Percentiles rank a stretch among this genome's conserved stretches.
Evolutionary conservation across 2,329 filamentous ascomycete genomes (phyloP).

Genomic region (Pseudocercospora eumusae): DNA sequence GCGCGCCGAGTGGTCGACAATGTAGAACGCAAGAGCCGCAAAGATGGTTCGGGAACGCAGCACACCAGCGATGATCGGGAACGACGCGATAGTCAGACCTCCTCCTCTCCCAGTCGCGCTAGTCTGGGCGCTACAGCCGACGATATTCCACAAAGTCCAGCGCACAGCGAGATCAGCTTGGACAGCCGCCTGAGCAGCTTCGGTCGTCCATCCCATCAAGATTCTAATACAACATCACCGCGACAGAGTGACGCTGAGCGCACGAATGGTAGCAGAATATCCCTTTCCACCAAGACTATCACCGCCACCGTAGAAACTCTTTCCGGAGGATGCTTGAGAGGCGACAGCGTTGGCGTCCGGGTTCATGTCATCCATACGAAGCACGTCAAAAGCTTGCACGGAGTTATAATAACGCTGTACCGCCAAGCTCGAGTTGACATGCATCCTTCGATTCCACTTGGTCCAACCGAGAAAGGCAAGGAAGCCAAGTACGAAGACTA

Average conservation of each 20-base stretch:
- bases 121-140: constrained; percentile 36
- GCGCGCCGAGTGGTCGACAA: constrained; percentile 35
- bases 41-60: constrained; percentile 26
- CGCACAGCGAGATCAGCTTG: constrained; percentile 51
- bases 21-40: constrained; percentile 32
- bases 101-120: constrained; percentile 31
- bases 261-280: constrained; percentile 47
- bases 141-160: constrained; percentile 44
- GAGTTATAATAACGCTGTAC: constrained; percentile 89
- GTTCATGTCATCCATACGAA: constrained; percentile 87
- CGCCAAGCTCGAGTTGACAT: constrained; percentile 89
- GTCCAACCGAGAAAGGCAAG: constrained; percentile 64
- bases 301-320: constrained; percentile 81
- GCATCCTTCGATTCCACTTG: constrained; percentile 63
- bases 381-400: constrained; percentile 83
- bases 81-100: constrained; percentile 32
- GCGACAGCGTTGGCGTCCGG: constrained; percentile 77
- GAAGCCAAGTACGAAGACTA: constrained; percentile 77
- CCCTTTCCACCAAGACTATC: constrained; percentile 72
- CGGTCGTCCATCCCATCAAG: constrained; percentile 42
- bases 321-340: constrained; percentile 80
- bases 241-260: constrained; percentile 52
- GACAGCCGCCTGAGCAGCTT: constrained; percentile 35
- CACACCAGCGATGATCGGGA: constrained; percentile 32
- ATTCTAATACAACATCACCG: constrained; percentile 45